Base-by-base conservation (phyloP, 495 filamentous ascomycete species). In the Neurospora sp. region DNA sequence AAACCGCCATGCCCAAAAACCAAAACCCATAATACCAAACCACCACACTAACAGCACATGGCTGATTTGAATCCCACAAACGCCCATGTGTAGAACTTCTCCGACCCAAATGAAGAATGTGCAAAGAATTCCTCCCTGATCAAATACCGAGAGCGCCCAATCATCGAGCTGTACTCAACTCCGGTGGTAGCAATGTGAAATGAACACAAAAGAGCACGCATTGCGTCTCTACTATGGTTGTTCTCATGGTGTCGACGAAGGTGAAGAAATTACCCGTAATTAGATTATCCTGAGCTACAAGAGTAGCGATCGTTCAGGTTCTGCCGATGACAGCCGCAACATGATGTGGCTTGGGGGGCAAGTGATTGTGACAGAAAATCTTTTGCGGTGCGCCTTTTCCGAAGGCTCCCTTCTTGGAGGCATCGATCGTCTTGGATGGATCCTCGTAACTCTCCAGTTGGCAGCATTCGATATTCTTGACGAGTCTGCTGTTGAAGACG, bases 381-480 rank as follows among this genome's bases (percentile, higher is more conserved):
- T 84, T 85, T 59, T 78, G 75, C 40, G 68, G 77, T 27, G 77
- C 81, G 40, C 80, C 77, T 40, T 82, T 81, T 46, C 81, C 82
- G 68, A 81, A 80, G 72, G 76, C 79, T 73, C 78, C 77, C 76
- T 83, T 85, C 82, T 87, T 87, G 71, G 86, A 85, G 8, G 82
- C 85, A 72, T 88, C 87, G 73, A 88, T 87, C 3, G 79, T 77
- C 12, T 66, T 70, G 41, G 41, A 70, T 39, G 87, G 85, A 41
- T 89, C 87, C 69, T 88, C 87, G 76, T 86, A 87, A 73, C 81
- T 87, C 73, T 90, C 88, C 38, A 88, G 77, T 75, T 89, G 88
- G 79, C 92, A 95, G 81, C 92, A 93, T 74, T 92, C 90, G 70
- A 93, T 86, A 35, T 81, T 81, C 82, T 88, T 89, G 71, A 94